Evolutionary conservation across 139 green algal genomes (phyloP), one percentile per base, ranked within the genome.

Genomic region (Coccomyxa sp.): DNA sequence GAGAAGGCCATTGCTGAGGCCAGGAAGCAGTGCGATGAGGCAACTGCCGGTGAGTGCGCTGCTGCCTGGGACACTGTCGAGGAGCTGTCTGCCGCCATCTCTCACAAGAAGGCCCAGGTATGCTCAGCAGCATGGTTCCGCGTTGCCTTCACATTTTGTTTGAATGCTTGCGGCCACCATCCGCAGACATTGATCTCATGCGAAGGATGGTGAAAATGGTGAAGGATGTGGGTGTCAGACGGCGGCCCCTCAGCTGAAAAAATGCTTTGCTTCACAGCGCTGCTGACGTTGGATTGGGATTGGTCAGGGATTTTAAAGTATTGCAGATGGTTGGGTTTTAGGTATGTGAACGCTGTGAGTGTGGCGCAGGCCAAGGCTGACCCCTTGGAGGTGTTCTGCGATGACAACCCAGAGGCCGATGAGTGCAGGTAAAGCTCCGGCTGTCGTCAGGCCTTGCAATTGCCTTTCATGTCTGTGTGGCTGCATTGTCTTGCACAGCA

Each of bases 1-100:
- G 86, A 89, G 83, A 77, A 31, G 28, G 86, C 86, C n/a, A 86
- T 89, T 32, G 67, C 87, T 76, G 81, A 88, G 27, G 86, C 86
- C 68, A 76, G 84, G 81, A 80, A 87, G 28, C 80, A 75, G 32
- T 88, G 86, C 86, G 77, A 63, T 30, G 16, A 32, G 45, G 84
- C 83, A 23, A 79, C 79, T 12, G n/a, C 84, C 16, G 77, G 77
- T 74, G 84, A 88, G 86, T 90, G 87, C 84, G 87, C 84, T 45
- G 77, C 79, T 58, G 83, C 83, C 31, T 87, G 83, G 86, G 83
- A 89, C 86, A 86, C 80, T 21, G 83, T 87, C 30, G 76, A 80
- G 76, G 76, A 80, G 76, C n/a, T 80, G 28, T 59, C 28, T 23
- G 76, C 76, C 57, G 76, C 28, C 30, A 38, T 80, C 30, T 17